These are phyloP conservation scores for Debaryomyces sp. DNA, from an alignment of 1,139 yeast genomes.

Conservation along the genomic window DNA sequence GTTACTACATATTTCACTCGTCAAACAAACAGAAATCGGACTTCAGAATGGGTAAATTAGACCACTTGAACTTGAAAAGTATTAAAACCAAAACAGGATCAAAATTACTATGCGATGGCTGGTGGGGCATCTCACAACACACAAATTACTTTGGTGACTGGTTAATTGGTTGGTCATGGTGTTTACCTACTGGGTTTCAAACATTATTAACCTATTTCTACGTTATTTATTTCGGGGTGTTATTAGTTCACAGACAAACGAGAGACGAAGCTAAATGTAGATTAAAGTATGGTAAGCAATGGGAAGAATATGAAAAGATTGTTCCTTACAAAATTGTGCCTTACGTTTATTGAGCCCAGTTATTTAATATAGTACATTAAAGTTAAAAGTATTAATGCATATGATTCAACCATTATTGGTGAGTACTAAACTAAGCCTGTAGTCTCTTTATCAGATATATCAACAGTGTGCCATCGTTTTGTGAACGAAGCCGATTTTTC, in stretches of 20 bases:
- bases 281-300: slow-evolving; percentile 78
- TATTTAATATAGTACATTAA: background rate
- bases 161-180: slow-evolving; percentile 91
- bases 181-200: slow-evolving; percentile 82
- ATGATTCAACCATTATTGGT: background rate
- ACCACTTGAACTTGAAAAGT: slow-evolving; percentile 60
- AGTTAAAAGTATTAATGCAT: background rate
- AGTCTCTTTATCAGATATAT: background rate
- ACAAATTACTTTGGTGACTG: slow-evolving; percentile 96
- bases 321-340: slow-evolving; percentile 95
- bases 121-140: slow-evolving; percentile 96
- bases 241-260: slow-evolving; percentile 82
- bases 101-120: slow-evolving; percentile 80
- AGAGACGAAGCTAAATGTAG: slow-evolving; percentile 93
- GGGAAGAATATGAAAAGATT: slow-evolving; percentile 76
- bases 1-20: slow-evolving; percentile 81
- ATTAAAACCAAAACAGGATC: slow-evolving; percentile 80
- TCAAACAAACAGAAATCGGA: slow-evolving; percentile 84
- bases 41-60: slow-evolving; percentile 77
- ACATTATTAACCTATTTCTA: slow-evolving; percentile 89
- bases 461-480: background rate
- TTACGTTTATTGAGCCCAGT: slow-evolving; percentile 59
- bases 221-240: slow-evolving; percentile 76
- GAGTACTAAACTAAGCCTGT: background rate
- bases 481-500: background rate